These are phyloP conservation scores for Lipomyces sp. DNA, from an alignment of 805 yeast species.

Conservation along the genomic window DNA sequence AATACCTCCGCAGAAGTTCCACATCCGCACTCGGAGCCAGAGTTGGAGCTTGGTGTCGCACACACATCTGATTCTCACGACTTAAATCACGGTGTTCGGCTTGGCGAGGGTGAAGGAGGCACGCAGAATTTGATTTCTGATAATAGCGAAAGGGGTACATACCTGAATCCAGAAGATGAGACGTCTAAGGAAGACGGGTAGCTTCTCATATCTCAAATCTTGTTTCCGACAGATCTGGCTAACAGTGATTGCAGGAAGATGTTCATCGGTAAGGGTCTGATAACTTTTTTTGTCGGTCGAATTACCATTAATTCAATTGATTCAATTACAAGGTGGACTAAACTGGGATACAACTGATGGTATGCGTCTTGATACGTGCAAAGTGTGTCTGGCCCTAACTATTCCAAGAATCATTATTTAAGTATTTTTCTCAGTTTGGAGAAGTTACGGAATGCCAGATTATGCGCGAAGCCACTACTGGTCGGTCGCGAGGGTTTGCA, in stretches of 20 bases:
- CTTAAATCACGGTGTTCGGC: constrained; percentile 41
- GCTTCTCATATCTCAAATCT: constrained; percentile 35
- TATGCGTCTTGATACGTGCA: constrained; percentile 4
- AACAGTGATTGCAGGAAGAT: constrained; percentile 34
- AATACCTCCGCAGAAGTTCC: not conserved
- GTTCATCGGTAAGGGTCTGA: constrained; percentile 34
- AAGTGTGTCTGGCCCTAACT: not conserved
- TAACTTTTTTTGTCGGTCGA: constrained; percentile 10
- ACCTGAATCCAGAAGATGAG: constrained; percentile 4
- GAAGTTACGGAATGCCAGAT: constrained; percentile 85
- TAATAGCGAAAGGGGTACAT: constrained; percentile 32
- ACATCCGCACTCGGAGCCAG: not conserved
- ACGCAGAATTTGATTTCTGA: constrained; percentile 38
- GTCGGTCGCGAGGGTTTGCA: constrained; percentile 92
- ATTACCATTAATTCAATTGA: constrained; percentile 44
- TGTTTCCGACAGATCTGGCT: constrained; percentile 46
- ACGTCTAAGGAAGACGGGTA: constrained; percentile 31
- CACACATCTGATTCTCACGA: constrained; percentile 39
- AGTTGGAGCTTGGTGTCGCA: not conserved
- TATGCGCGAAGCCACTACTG: constrained; percentile 86
- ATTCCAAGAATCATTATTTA: constrained; percentile 65
- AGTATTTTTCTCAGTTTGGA: constrained; percentile 86
- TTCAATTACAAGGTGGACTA: constrained; percentile 80
- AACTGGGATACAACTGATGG: constrained; percentile 95
- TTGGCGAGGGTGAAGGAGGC: constrained; percentile 45